Evolutionary conservation across 2,329 filamentous ascomycete species (phyloP).

Genomic region (Colletotrichum simmondsii): DNA sequence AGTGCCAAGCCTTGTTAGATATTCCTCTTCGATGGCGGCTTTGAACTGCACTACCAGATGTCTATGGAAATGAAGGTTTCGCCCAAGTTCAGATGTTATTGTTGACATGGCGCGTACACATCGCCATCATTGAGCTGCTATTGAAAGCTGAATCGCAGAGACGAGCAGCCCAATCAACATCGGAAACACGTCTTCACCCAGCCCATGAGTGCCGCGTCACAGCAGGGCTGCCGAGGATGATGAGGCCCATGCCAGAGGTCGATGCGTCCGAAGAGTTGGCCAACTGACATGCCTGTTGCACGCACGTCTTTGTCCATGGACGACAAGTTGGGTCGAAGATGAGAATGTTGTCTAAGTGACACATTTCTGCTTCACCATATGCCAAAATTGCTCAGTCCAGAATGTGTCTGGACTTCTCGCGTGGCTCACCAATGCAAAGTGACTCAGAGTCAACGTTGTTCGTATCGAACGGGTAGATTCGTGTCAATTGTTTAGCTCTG

Average conservation of each 20-base stretch:
- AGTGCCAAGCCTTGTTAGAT: not conserved
- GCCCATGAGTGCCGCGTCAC: constrained; percentile 21
- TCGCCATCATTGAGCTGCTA: not conserved
- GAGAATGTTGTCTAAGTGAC: not conserved
- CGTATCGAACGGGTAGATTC: not conserved
- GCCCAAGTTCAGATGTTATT: not conserved
- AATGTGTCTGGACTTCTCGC: not conserved
- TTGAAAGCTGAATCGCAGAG: constrained; percentile 14
- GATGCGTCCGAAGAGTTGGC: not conserved
- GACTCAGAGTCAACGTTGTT: not conserved
- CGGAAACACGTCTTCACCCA: constrained; percentile 9
- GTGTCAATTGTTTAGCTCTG: not conserved
- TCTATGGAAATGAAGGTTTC: not conserved
- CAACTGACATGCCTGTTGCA: not conserved
- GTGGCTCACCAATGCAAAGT: not conserved
- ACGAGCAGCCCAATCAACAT: not conserved
- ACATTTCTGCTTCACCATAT: not conserved
- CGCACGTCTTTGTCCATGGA: not conserved
- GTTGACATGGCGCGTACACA: not conserved
- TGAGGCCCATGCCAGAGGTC: not conserved
- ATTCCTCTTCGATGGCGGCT: not conserved
- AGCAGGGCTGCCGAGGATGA: not conserved
- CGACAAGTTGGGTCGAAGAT: not conserved
- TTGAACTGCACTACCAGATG: not conserved
- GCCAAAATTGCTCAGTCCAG: not conserved